Percentiles rank a stretch among this genome's conserved stretches.
These are phyloP conservation scores for Yamadazyma sp. DNA, from an alignment of 805 yeast genomes.

Conservation along the genomic window DNA sequence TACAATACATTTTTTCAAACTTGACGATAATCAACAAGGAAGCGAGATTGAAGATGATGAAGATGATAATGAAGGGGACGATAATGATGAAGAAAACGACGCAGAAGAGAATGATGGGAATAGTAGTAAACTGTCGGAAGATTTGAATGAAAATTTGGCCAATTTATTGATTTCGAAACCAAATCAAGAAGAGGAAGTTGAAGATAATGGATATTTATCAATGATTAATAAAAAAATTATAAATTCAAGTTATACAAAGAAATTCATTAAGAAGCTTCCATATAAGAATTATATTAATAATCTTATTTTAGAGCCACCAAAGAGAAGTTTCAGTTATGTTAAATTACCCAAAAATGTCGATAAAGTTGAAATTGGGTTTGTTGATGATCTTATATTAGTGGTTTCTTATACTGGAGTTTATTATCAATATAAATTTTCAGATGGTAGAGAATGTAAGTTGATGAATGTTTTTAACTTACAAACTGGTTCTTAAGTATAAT, in stretches of 20 bases:
- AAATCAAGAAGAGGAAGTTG: slow-evolving; percentile 5
- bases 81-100: slow-evolving; percentile 11
- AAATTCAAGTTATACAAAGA: slow-evolving; percentile 35
- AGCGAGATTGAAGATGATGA: slow-evolving; percentile 9
- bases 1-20: slow-evolving; percentile 39
- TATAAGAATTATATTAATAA: slow-evolving; percentile 40
- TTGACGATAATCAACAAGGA: slow-evolving; percentile 12
- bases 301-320: slow-evolving; percentile 41
- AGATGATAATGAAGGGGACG: slow-evolving; percentile 5
- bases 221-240: slow-evolving; percentile 24
- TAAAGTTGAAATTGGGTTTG: slow-evolving; percentile 38
- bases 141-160: slow-evolving; percentile 41
- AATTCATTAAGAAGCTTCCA: slow-evolving; percentile 36
- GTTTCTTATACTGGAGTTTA: slow-evolving; percentile 39
- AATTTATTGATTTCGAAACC: slow-evolving; percentile 31
- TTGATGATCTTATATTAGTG: slow-evolving; percentile 28
- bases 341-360: slow-evolving; percentile 30
- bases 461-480: slow-evolving; percentile 21
- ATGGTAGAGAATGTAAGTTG: slow-evolving; percentile 29
- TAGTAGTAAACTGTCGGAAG: slow-evolving; percentile 30
- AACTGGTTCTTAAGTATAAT: too few species aligned
- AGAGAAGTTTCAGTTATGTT: slow-evolving; percentile 40
- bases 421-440: slow-evolving; percentile 30
- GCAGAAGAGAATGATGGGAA: slow-evolving; percentile 20
- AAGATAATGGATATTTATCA: slow-evolving; percentile 7